Conservation (phyloP, 345 rosid genomes). For the Mallotus nudiflorus region DNA sequence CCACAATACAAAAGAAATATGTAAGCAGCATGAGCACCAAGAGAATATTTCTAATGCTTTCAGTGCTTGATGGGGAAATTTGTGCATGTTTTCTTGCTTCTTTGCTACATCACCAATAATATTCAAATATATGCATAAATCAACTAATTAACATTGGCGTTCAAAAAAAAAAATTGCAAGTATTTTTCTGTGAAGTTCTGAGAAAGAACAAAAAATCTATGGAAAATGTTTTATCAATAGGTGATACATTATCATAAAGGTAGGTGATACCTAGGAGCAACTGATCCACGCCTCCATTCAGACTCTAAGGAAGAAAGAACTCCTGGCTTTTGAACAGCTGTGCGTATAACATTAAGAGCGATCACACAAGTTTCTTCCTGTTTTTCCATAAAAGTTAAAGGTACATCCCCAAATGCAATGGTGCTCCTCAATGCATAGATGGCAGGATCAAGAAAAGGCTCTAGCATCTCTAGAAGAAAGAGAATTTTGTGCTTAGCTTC, state of each 20-base stretch:
- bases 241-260: constrained; percentile 18
- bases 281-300: constrained; percentile 81
- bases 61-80: neutral
- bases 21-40: neutral
- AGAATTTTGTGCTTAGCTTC: constrained; percentile 79
- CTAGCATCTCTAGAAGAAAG: constrained; percentile 81
- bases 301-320: constrained; percentile 78
- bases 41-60: neutral
- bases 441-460: constrained; percentile 77
- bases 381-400: constrained; percentile 49
- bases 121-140: neutral
- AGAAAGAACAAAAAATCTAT: neutral
- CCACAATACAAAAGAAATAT: constrained; percentile 5
- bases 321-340: constrained; percentile 66
- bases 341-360: constrained; percentile 67
- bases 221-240: neutral
- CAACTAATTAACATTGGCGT: too few relatives aligned
- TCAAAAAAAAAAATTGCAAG: too few relatives aligned
- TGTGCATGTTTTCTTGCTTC: constrained; percentile 6
- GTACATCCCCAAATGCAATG: constrained; percentile 60
- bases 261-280: constrained; percentile 67
- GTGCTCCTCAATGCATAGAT: constrained; percentile 49
- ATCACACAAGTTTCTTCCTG: constrained; percentile 54
- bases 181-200: neutral
- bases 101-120: neutral